These are phyloP conservation scores for Gnetum montanum DNA, from an alignment of 75 land plant genomes.

Conservation along the genomic window DNA sequence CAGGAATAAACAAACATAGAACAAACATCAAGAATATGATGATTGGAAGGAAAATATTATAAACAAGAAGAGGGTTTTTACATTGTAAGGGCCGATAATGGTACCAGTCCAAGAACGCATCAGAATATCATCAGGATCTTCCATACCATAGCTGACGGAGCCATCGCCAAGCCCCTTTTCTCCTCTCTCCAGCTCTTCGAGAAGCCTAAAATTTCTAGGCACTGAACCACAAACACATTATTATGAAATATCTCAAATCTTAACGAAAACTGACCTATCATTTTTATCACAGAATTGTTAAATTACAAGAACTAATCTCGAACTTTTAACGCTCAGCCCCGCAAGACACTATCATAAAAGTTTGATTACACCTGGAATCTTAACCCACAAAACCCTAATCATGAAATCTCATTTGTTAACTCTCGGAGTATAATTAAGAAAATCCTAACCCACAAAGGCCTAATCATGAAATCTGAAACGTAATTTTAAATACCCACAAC, in stretches of 20 bases:
- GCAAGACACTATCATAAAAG: background rate
- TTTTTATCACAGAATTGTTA: background rate
- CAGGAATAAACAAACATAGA: background rate
- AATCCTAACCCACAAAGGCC: too few relatives aligned
- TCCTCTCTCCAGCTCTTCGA: conserved; percentile 82
- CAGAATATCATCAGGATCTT: conserved; percentile 69
- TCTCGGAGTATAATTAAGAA: background rate
- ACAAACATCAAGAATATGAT: background rate
- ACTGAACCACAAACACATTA: conserved; percentile 24
- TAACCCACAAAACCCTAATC: background rate
- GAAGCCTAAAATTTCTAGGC: conserved; percentile 60
- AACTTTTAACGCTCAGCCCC: background rate
- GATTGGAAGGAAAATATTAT: background rate
- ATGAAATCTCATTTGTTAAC: background rate
- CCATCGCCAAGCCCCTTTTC: conserved; percentile 89
- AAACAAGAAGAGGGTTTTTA: conserved; percentile 3
- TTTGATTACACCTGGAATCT: background rate
- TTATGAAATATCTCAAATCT: background rate
- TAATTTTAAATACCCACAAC: too few relatives aligned
- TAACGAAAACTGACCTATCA: background rate
- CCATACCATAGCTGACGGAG: conserved; percentile 85
- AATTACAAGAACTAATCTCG: background rate
- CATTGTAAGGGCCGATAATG: conserved; percentile 69
- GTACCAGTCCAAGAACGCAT: conserved; percentile 89
- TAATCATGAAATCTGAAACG: too few relatives aligned